Base-by-base conservation (phyloP, 2,329 filamentous ascomycete species). In the Paecilomyces sp. region DNA sequence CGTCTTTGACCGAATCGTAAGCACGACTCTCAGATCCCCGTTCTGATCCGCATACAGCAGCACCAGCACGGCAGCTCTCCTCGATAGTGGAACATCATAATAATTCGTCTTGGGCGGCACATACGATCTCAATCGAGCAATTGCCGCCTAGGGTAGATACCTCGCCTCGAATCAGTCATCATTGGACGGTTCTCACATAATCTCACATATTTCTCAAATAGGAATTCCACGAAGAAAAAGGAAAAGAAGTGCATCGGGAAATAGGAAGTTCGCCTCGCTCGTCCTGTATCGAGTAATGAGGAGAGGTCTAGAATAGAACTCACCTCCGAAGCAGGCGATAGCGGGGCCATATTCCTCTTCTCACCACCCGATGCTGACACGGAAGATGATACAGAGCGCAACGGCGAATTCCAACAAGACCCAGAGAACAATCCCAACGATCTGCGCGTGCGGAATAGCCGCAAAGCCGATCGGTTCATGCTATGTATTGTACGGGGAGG, bases 11-110 rank as follows among this genome's bases (percentile, higher is more conserved):
- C 85, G 79, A 71, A 87, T 85, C 2, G 85, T 88, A 57, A 88
- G 77, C 15, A 87, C 83, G 9, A 87, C 83, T 62, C 82, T 84
- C 61, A 97, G 78, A 65, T 96, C 89, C 50, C 93, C 93, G 63
- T 83, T 80, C 52, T 84, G 83, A 74, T 97, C 93, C 36, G 92
- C 91, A 72, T 94, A 97, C 1, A 97, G 83, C 57, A 97, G 82
- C 55, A 97, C 83, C 58, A 97, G 78, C 50, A 97, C 93, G 25
- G 93, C 92, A 13, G 93, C 93, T 65, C 92, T 86, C 62, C 90
- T 85, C 13, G 77, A 79, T 8, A 86, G 68, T 1, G 85, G 85
- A 51, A 85, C 80, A 56, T 78, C 76, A 63, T 79, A 75, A 74
- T 84, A 88, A 62, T 77, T 79, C 6, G 84, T 85, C 8, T 82